These are phyloP conservation scores for Monilinia laxa DNA, from an alignment of 2,329 filamentous ascomycete species.

Conservation along the genomic window DNA sequence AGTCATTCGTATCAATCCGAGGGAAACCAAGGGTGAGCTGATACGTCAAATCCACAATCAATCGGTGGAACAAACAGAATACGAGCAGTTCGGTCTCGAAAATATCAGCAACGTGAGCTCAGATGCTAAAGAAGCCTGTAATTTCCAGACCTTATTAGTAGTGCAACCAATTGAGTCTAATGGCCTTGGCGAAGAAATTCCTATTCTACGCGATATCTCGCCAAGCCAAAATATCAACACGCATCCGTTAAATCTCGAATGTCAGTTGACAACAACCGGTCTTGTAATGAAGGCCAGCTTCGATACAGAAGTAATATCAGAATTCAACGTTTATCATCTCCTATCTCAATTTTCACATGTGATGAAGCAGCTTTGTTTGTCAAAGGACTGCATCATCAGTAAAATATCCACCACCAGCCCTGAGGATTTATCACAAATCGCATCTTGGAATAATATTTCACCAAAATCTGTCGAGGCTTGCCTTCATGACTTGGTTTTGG, in stretches of 20 bases:
- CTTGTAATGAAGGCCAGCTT: constrained; percentile 21
- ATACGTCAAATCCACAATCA: constrained; percentile 48
- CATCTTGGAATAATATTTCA: not conserved
- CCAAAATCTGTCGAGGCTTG: not conserved
- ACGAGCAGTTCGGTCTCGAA: constrained; percentile 26
- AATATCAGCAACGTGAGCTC: constrained; percentile 21
- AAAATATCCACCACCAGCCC: not conserved
- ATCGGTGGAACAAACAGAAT: constrained; percentile 47
- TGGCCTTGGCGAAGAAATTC: not conserved
- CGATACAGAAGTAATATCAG: constrained; percentile 20
- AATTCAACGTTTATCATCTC: constrained; percentile 18
- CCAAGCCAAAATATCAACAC: not conserved
- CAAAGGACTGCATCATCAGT: not conserved
- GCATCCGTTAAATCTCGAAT: not conserved
- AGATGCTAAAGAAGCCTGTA: constrained; percentile 19
- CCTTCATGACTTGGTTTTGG: not conserved
- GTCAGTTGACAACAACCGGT: not conserved
- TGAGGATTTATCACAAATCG: not conserved
- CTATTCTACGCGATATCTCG: not conserved
- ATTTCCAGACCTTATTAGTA: constrained; percentile 29
- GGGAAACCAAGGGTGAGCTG: constrained; percentile 41
- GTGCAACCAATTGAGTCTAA: constrained; percentile 25
- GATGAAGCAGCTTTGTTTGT: not conserved
- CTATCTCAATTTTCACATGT: constrained; percentile 20
- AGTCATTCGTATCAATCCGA: constrained; percentile 39